Conservation (phyloP, 2,329 filamentous ascomycete species). For the Graphiopsis chlorocephala region DNA sequence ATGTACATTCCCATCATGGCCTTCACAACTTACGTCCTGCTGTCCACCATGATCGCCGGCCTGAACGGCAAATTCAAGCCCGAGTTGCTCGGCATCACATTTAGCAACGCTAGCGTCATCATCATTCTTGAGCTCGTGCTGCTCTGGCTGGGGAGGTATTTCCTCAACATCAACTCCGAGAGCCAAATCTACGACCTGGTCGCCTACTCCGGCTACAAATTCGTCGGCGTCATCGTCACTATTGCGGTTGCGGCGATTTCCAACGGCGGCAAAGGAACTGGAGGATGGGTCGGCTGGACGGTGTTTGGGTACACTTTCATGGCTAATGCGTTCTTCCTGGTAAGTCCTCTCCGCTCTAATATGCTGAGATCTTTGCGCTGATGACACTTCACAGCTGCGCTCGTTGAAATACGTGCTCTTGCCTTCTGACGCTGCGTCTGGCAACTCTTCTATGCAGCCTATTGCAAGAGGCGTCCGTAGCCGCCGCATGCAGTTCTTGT, state of each 20-base stretch:
- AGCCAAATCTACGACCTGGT: slow-evolving; percentile 90
- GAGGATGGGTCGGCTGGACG: slow-evolving; percentile 83
- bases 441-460: slow-evolving; percentile 64
- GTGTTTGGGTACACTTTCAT: slow-evolving; percentile 89
- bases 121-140: slow-evolving; percentile 86
- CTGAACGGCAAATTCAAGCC: slow-evolving; percentile 90
- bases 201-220: slow-evolving; percentile 97
- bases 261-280: slow-evolving; percentile 75
- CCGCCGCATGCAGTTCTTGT: slow-evolving; percentile 85
- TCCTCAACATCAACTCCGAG: slow-evolving; percentile 89
- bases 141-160: slow-evolving; percentile 87
- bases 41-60: slow-evolving; percentile 86
- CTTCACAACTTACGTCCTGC: slow-evolving; percentile 91
- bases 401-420: slow-evolving; percentile 94
- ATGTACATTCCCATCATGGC: slow-evolving; percentile 99
- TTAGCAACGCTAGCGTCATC: slow-evolving; percentile 77
- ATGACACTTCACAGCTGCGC: slow-evolving; percentile 62
- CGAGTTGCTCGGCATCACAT: slow-evolving; percentile 85
- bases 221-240: slow-evolving; percentile 92
- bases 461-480: slow-evolving; percentile 83
- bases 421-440: slow-evolving; percentile 69
- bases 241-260: slow-evolving; percentile 74
- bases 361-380: not conserved
- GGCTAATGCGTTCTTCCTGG: slow-evolving; percentile 92
- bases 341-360: slow-evolving; percentile 44